phyloP scores from a whole-genome alignment of 31 red algal genomes.

The Odonthalia washingtoniensis region DNA sequence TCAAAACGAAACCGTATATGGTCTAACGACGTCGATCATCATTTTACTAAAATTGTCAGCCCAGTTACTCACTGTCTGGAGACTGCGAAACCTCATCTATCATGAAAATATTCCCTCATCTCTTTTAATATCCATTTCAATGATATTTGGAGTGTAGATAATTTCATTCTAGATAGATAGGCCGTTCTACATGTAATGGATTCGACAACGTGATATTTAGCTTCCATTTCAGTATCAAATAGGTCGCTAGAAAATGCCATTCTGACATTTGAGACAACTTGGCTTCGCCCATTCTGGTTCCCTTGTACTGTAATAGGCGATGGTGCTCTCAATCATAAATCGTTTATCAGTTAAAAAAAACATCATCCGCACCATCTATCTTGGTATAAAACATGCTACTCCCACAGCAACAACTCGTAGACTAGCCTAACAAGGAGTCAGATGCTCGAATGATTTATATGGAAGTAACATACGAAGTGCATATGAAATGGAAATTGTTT shows the following conservation, averaged over 20 bases:
- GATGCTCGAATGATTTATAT: no score
- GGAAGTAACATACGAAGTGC: no score
- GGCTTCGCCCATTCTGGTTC: constrained; percentile 14
- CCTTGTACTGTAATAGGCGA: neutral
- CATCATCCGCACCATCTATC: no score
- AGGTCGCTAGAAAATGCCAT: constrained; percentile 9
- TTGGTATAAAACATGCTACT: no score
- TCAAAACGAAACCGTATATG: constrained; percentile 41
- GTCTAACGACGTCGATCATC: no score
- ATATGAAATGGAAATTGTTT: no score
- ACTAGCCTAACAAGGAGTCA: no score
- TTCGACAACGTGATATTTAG: constrained; percentile 5
- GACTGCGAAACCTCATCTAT: constrained; percentile 7
- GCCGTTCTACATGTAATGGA: constrained; percentile 28
- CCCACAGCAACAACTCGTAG: no score
- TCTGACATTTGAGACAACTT: neutral
- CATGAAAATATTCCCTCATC: neutral
- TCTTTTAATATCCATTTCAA: constrained; percentile 1
- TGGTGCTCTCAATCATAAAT: neutral
- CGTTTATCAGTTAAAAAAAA: no score
- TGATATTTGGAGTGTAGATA: constrained; percentile 12
- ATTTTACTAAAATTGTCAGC: neutral
- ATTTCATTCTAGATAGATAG: constrained; percentile 5
- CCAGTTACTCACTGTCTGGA: neutral
- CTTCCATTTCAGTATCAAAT: neutral